Base-by-base conservation (phyloP, 176 grass and related monocot species). In the Canna indica region DNA sequence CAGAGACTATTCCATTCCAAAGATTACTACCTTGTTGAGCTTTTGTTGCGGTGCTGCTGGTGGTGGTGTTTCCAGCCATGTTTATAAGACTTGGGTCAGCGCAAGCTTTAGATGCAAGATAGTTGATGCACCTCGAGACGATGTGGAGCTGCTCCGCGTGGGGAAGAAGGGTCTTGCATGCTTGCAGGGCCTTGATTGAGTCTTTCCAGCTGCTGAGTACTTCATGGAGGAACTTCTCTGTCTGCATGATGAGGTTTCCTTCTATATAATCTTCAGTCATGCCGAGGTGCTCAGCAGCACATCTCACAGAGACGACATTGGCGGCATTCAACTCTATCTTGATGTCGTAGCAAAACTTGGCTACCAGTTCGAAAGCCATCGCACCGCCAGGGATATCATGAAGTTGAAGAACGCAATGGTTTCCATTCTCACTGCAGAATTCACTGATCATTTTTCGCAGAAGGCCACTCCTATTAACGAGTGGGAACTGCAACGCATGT, bases 331-430 rank as follows among this genome's bases (percentile, higher is more conserved):
- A 34, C 63, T 66, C 63, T 10, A 66, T 41, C 35, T n/a, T 36
- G 63, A 66, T 38, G 8, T 66, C 63, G 35, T 66, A 66, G 22
- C 63, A 66, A 15, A 66, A 66, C 17, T 66, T 66, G 22, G 34
- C 63, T 3, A 66, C 62, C 18, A 65, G 18, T 33, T 65, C 62
- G 17, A 66, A 66, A 29, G 63, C 63, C 17, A n/a, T 66, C 7
- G 63, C 63, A 38, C 63, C 63, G 5, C 63, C 63, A 6, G 63
- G 63, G 22, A 66, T 41, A 1, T 66, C 63, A 12, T 66, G 63
- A 10, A 66, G 35, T 32, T 25, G 33, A 24, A 66, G 63, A 13
- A 66, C 35, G 12, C 34, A 66, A 22, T 24, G 30, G 0, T 39
- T 39, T n/a, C 20, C 63, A 8, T 38, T 34, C 34, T 22, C 63